phyloP scores from a whole-genome alignment of 164 flowering plant species.

The Platanus orientalis region DNA sequence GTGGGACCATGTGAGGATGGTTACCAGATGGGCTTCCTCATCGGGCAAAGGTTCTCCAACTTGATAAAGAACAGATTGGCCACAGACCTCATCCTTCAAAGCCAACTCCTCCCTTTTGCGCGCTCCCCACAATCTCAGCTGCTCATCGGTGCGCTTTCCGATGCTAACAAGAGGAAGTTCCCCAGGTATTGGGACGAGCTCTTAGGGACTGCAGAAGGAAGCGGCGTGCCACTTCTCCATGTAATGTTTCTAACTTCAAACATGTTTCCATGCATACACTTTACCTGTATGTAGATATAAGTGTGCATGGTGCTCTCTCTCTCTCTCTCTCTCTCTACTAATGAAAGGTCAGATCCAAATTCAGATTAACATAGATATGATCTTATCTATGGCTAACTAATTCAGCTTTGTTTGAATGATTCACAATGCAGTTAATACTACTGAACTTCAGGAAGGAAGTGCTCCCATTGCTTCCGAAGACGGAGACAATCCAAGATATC shows the following conservation, averaged over 20 bases:
- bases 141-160: constrained; percentile 39
- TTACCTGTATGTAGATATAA: not conserved
- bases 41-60: constrained; percentile 60
- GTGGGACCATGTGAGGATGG: constrained; percentile 61
- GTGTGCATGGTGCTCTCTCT: not conserved
- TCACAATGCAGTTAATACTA: constrained; percentile 47
- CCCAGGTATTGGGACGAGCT: constrained; percentile 81
- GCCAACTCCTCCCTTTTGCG: constrained; percentile 68
- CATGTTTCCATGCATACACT: not conserved
- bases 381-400: not conserved
- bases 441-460: constrained; percentile 86
- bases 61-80: constrained; percentile 55
- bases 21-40: constrained; percentile 56
- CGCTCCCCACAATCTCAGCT: constrained; percentile 30
- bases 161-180: constrained; percentile 42
- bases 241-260: constrained; percentile 21
- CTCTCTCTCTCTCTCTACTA: too few species aligned
- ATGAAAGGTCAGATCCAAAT: too few species aligned
- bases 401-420: not conserved
- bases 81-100: constrained; percentile 55
- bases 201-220: constrained; percentile 66
- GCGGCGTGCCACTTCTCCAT: constrained; percentile 57
- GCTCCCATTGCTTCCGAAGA: constrained; percentile 56
- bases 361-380: too few species aligned
- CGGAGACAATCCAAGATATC: not conserved